phyloP scores from a whole-genome alignment of 345 rosid genomes.

The Mercurialis annua region DNA sequence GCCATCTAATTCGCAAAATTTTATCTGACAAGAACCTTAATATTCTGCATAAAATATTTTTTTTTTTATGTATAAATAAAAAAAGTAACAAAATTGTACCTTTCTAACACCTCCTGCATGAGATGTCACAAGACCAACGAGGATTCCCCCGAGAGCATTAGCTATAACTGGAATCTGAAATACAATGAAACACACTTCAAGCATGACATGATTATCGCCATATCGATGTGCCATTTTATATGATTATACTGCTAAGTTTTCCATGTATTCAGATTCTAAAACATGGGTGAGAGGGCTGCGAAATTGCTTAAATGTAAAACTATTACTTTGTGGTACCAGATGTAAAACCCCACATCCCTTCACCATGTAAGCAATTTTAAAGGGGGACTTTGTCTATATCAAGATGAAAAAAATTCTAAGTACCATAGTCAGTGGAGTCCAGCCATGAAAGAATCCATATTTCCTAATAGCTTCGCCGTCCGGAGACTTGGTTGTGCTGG shows the following conservation, averaged over 20 bases:
- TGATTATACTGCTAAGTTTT: neutral
- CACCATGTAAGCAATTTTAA: neutral
- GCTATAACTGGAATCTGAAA: conserved; percentile 72
- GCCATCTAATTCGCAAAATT: neutral
- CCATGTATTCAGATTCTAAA: too few species aligned
- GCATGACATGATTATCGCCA: neutral
- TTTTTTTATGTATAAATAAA: too few species aligned
- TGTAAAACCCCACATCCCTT: neutral
- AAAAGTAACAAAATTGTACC: too few species aligned
- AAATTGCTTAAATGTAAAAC: too few species aligned
- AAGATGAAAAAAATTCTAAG: neutral
- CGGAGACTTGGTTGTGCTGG: conserved; percentile 81
- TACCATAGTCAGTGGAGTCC: conserved; percentile 86
- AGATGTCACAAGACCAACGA: conserved; percentile 92
- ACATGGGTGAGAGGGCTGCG: too few species aligned
- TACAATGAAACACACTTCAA: neutral
- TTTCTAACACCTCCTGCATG: conserved; percentile 95
- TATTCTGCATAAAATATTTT: neutral
- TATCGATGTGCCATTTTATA: neutral
- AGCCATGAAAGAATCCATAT: conserved; percentile 84
- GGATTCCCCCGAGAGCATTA: conserved; percentile 94
- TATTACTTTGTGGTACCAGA: too few species aligned
- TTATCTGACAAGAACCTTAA: neutral
- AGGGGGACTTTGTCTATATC: neutral
- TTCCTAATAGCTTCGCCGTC: conserved; percentile 88